phyloP scores from a whole-genome alignment of 768 basidiomycete genomes.

The Saitozyma sp. region DNA sequence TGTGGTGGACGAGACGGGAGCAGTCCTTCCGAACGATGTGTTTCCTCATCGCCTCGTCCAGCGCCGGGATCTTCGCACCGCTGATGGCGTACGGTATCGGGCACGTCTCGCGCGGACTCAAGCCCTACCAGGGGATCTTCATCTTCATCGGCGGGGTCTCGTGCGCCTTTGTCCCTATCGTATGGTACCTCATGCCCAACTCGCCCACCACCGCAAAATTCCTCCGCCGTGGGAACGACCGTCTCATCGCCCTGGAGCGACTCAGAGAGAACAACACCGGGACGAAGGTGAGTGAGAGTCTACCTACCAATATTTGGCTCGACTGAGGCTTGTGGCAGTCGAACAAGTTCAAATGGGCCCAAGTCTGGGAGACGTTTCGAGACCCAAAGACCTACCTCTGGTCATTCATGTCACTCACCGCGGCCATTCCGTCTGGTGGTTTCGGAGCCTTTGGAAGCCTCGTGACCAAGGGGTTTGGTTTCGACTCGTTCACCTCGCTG shows the following conservation, averaged over 20 bases:
- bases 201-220: no score
- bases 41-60: slow-evolving; percentile 47
- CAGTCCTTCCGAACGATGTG: slow-evolving; percentile 21
- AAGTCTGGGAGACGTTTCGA: slow-evolving; percentile 36
- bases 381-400: slow-evolving; percentile 45
- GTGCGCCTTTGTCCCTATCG: no score
- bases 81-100: slow-evolving; percentile 31
- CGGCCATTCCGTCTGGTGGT: slow-evolving; percentile 36
- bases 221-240: no score
- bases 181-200: no score
- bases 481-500: slow-evolving; percentile 33
- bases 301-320: no score
- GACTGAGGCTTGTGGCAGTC: slow-evolving; percentile 16
- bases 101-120: slow-evolving; percentile 16
- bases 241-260: no score
- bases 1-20: slow-evolving; percentile 39
- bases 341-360: slow-evolving; percentile 37
- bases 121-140: no score
- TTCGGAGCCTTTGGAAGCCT: slow-evolving; percentile 40
- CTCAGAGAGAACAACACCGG: no score
- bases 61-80: slow-evolving; percentile 33
- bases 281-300: no score
- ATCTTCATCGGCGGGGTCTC: no score
- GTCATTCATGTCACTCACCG: slow-evolving; percentile 39
- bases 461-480: slow-evolving; percentile 33